These are phyloP conservation scores for Onygenales sp. DNA, from an alignment of 2,329 filamentous ascomycete genomes.

Conservation along the genomic window DNA sequence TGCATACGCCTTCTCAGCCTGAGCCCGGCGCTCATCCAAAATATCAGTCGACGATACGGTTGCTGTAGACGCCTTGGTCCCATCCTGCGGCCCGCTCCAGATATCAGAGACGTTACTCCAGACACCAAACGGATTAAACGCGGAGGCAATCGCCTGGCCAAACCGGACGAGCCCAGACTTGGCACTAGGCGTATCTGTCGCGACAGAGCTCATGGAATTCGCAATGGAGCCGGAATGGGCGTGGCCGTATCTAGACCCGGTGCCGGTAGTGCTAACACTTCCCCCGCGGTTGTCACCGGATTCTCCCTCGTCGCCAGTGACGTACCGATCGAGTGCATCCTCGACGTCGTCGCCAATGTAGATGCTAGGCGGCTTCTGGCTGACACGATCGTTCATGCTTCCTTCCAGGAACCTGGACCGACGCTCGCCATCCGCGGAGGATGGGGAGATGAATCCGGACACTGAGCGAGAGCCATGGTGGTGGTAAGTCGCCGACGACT, in stretches of 20 bases:
- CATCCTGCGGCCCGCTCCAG: slow-evolving; percentile 38
- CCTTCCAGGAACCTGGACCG: slow-evolving; percentile 62
- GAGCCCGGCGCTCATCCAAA: slow-evolving; percentile 33
- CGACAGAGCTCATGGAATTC: not conserved
- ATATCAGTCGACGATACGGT: slow-evolving; percentile 16
- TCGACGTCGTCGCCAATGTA: slow-evolving; percentile 45
- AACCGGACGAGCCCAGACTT: slow-evolving; percentile 45
- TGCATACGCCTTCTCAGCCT: slow-evolving; percentile 43
- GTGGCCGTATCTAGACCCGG: not conserved
- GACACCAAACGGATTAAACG: slow-evolving; percentile 44
- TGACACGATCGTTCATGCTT: slow-evolving; percentile 75
- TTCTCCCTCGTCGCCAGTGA: slow-evolving; percentile 3
- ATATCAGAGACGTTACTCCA: slow-evolving; percentile 33
- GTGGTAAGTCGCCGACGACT: not conserved
- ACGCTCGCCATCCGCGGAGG: slow-evolving; percentile 4
- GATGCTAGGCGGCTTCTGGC: slow-evolving; percentile 58
- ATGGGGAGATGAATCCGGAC: slow-evolving; percentile 31
- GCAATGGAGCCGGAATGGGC: not conserved
- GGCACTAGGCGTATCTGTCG: slow-evolving; percentile 5
- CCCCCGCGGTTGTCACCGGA: not conserved
- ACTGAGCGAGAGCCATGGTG: slow-evolving; percentile 26
- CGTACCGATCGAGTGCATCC: slow-evolving; percentile 1
- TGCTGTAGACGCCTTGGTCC: slow-evolving; percentile 28
- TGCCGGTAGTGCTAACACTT: slow-evolving; percentile 2
- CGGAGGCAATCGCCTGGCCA: slow-evolving; percentile 44